These are phyloP conservation scores for Closterium sp. DNA, from an alignment of 139 green algal genomes.

Conservation along the genomic window DNA sequence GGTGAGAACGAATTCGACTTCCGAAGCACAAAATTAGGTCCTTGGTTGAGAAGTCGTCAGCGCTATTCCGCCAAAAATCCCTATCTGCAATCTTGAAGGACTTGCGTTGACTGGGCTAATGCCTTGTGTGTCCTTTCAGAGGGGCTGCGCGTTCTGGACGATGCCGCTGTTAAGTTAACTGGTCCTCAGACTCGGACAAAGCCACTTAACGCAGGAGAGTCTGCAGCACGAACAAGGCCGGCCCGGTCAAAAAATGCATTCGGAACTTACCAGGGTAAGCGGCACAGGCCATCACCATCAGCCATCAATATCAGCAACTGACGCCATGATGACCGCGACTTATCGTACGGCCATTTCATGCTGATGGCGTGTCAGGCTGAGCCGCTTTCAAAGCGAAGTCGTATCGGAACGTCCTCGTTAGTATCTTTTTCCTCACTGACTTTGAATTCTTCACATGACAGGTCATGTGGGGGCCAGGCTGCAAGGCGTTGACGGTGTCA, in stretches of 20 bases:
- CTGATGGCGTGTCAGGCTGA: neutral
- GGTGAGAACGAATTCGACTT: neutral
- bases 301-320: neutral
- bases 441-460: neutral
- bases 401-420: too few species aligned
- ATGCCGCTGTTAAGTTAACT: neutral
- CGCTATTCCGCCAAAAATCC: neutral
- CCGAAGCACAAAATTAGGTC: neutral
- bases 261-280: neutral
- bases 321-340: too few species aligned
- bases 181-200: neutral
- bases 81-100: neutral
- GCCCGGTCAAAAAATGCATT: neutral
- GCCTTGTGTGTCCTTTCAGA: neutral
- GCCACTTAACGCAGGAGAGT: neutral
- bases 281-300: too few species aligned
- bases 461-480: neutral
- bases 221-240: neutral
- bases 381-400: too few species aligned
- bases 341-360: neutral
- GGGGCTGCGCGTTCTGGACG: neutral
- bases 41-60: neutral
- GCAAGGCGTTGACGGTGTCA: neutral
- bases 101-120: neutral
- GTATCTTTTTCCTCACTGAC: neutral